A percentile compares a stretch with the other conserved stretches of the same genome.
phyloP scores from a whole-genome alignment of 2,329 filamentous ascomycete genomes.

The Endocalyx cinctus region DNA sequence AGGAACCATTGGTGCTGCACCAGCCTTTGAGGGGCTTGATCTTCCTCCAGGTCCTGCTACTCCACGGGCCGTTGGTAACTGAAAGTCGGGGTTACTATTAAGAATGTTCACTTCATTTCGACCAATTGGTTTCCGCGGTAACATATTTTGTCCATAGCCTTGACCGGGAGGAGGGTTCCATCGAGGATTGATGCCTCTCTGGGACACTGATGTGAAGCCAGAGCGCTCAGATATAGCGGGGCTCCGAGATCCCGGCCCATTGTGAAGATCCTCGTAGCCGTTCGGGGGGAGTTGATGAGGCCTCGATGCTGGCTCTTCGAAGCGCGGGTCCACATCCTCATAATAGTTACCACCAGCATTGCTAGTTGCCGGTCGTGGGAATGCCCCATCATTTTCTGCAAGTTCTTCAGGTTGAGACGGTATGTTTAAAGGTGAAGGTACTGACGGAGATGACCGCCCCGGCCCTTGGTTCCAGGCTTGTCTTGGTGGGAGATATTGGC shows the following conservation, averaged over 20 bases:
- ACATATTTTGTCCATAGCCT: constrained; percentile 39
- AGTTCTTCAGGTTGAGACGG: constrained; percentile 28
- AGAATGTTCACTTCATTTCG: constrained; percentile 69
- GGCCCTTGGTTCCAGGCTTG: constrained; percentile 49
- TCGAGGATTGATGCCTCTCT: constrained; percentile 81
- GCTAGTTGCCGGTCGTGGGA: constrained; percentile 22
- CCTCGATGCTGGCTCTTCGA: constrained; percentile 48
- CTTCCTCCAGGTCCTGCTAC: constrained; percentile 29
- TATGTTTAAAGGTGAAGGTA: constrained; percentile 40
- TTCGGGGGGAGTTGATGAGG: constrained; percentile 28
- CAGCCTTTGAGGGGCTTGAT: constrained; percentile 12
- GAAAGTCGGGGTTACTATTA: constrained; percentile 81
- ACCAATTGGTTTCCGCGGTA: constrained; percentile 41
- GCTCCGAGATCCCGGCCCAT: constrained; percentile 54
- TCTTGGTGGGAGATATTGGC: constrained; percentile 52
- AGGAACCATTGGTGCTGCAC: constrained; percentile 43
- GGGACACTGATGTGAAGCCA: constrained; percentile 85
- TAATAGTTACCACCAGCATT: constrained; percentile 59
- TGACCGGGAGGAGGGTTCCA: constrained; percentile 62
- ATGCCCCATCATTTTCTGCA: constrained; percentile 32
- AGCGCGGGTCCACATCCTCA: constrained; percentile 89
- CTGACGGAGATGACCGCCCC: constrained; percentile 38
- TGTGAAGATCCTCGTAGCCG: constrained; percentile 60
- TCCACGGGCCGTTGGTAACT: constrained; percentile 50
- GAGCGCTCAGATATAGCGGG: constrained; percentile 75